Evolutionary conservation across 2,329 filamentous ascomycete species (phyloP), one percentile per base, ranked within the genome.

Genomic region (Fusarium irregulare): DNA sequence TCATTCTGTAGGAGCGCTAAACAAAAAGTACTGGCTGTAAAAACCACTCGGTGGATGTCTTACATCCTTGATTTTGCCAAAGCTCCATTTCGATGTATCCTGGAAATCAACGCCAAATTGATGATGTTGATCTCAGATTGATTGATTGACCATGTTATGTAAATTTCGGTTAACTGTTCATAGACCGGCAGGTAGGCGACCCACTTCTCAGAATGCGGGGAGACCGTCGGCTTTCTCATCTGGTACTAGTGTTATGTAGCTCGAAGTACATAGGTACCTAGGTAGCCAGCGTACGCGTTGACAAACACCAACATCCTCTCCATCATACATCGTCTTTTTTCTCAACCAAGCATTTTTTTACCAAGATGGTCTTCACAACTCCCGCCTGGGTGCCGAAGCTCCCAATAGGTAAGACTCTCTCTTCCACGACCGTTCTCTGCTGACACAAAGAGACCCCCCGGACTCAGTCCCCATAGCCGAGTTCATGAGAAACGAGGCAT

Each of bases 381-480:
- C 61, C 61, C 2, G 21, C 9, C 13, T 64, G 61, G 61, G 60
- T 59, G 3, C 60, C 60, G 7, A 2, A 49, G 3, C 51, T 64
- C 11, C 51, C 60, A 30, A 59, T 30, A 42, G 40, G 61, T 64
- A 10, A 28, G 37, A 21, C 8, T 7, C 30, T 8, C 25, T 9
- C 18, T 20, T 12, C 8, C 13, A 5, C n/a, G 0, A 11, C 13
- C 23, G 12, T 48, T n/a, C 23, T 12, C 0, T 13, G 49, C 59
- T 64, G 25, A 64, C 60, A 32, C 4, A 30, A 4, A 14, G 18
- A 64, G 61, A 65, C 3, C 61, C 61, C 1, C 61, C 61, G 5
- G 51, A 64, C 23, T 59, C 61, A 7, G 47, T 64, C n/a, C 27
- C 60, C 0, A 65, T 64, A 34, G 60, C 46, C n/a, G 60, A 64